phyloP scores from a whole-genome alignment of 306 rosid species.

The Trichosanthes cucumerina region DNA sequence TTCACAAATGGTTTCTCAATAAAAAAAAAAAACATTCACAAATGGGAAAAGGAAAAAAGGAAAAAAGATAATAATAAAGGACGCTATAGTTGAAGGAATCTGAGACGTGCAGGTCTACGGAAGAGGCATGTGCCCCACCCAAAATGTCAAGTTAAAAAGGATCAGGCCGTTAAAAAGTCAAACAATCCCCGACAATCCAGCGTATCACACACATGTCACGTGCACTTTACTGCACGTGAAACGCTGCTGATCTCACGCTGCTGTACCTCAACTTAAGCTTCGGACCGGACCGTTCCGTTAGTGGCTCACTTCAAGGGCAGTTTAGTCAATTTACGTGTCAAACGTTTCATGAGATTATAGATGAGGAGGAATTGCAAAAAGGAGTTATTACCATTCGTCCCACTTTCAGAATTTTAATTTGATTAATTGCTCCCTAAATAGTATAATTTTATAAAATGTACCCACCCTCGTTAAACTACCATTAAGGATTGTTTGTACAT shows the following conservation, averaged over 20 bases:
- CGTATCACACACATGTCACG: constrained; percentile 1
- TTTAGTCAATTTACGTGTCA: not conserved
- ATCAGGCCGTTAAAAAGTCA: not conserved
- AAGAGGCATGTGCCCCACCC: not conserved
- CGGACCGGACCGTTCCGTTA: not conserved
- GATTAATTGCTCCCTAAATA: too few species aligned
- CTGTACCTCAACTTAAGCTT: not conserved
- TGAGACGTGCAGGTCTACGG: constrained; percentile 5
- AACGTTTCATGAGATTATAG: too few species aligned
- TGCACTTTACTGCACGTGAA: constrained; percentile 4
- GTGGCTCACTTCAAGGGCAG: not conserved
- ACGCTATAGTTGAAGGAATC: not conserved
- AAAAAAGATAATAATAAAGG: not conserved
- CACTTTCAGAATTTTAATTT: too few species aligned
- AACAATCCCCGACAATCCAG: not conserved
- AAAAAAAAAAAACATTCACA: too few species aligned
- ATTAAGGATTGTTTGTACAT: too few species aligned
- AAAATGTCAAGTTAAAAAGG: not conserved
- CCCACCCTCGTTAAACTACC: too few species aligned
- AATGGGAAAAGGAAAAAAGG: not conserved
- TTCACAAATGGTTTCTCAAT: too few species aligned
- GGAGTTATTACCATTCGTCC: too few species aligned
- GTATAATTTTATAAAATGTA: too few species aligned
- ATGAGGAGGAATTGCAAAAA: too few species aligned
- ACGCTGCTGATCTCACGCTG: constrained; percentile 1